These are phyloP conservation scores for Boletus rufocinnamomeus DNA, from an alignment of 768 basidiomycete species.

Conservation along the genomic window DNA sequence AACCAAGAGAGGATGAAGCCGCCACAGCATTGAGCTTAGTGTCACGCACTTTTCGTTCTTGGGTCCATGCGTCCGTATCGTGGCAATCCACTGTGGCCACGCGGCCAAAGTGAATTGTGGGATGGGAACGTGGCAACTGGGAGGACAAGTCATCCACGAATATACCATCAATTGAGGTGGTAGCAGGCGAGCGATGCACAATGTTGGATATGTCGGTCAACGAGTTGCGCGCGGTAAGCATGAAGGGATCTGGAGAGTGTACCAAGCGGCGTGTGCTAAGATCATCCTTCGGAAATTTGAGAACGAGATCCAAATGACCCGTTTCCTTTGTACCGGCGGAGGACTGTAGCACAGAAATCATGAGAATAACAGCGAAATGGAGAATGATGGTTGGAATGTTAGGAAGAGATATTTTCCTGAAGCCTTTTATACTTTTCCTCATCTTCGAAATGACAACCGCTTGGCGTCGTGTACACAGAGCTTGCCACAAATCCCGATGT, in stretches of 20 bases:
- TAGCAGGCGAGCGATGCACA: background rate
- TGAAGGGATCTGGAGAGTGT: slow-evolving; percentile 11
- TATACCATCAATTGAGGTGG: background rate
- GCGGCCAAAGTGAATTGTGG: slow-evolving; percentile 17
- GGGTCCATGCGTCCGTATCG: slow-evolving; percentile 30
- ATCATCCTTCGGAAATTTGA: slow-evolving; percentile 3
- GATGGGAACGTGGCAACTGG: slow-evolving; percentile 11
- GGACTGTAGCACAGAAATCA: slow-evolving; percentile 9
- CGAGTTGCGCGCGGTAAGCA: slow-evolving; percentile 6
- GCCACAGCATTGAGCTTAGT: slow-evolving; percentile 10
- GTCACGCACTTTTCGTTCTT: slow-evolving; percentile 12
- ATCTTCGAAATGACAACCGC: slow-evolving; percentile 7
- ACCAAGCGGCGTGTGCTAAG: slow-evolving; percentile 12
- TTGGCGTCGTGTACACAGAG: slow-evolving; percentile 12
- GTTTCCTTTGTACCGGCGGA: slow-evolving; percentile 4
- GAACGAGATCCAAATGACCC: background rate
- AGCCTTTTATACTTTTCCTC: slow-evolving; percentile 23
- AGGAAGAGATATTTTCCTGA: background rate
- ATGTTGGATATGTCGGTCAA: slow-evolving; percentile 13
- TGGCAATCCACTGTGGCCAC: slow-evolving; percentile 26
- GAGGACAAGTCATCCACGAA: slow-evolving; percentile 3
- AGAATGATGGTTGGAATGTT: background rate
- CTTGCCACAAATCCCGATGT: slow-evolving; percentile 2
- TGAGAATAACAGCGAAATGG: slow-evolving; percentile 2
- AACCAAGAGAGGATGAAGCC: slow-evolving; percentile 13